Conservation (phyloP, 1,284 basidiomycete genomes). For the Marasmius sp. region DNA sequence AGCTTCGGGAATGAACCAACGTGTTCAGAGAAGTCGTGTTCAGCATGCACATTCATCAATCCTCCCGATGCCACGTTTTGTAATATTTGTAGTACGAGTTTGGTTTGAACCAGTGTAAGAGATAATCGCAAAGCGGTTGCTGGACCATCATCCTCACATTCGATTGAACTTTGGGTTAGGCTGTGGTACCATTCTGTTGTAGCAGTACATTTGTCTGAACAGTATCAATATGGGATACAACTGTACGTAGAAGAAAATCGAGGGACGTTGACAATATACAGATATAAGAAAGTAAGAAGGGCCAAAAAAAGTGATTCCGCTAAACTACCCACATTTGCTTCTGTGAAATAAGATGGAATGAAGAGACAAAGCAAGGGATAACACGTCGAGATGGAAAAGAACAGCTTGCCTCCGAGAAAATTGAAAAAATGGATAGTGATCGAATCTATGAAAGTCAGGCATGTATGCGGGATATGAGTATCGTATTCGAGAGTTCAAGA, state of each 20-base stretch:
- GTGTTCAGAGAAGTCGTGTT: slow-evolving; percentile 36
- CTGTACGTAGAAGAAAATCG: neutral
- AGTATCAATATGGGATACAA: neutral
- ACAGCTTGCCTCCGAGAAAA: too few relatives aligned
- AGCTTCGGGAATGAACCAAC: neutral
- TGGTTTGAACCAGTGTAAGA: slow-evolving; percentile 13
- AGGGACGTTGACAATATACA: neutral
- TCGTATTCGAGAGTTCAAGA: neutral
- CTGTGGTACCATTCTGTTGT: neutral
- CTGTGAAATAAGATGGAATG: neutral
- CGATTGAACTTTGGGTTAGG: neutral
- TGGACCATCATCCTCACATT: neutral
- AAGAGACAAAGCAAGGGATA: neutral
- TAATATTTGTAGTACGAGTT: slow-evolving; percentile 40
- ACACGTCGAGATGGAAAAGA: neutral
- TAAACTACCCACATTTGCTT: too few relatives aligned
- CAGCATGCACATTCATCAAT: slow-evolving; percentile 45
- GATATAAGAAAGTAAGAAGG: neutral
- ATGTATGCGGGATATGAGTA: neutral
- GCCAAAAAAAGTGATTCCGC: neutral
- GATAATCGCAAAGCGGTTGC: neutral
- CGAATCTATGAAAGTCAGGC: neutral
- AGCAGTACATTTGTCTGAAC: neutral
- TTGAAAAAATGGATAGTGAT: neutral
- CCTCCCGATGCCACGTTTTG: slow-evolving; percentile 33